Percentiles rank a stretch among this genome's conserved stretches.
These are phyloP conservation scores for Aspergillus baeticus DNA, from an alignment of 495 filamentous ascomycete species.

Conservation along the genomic window DNA sequence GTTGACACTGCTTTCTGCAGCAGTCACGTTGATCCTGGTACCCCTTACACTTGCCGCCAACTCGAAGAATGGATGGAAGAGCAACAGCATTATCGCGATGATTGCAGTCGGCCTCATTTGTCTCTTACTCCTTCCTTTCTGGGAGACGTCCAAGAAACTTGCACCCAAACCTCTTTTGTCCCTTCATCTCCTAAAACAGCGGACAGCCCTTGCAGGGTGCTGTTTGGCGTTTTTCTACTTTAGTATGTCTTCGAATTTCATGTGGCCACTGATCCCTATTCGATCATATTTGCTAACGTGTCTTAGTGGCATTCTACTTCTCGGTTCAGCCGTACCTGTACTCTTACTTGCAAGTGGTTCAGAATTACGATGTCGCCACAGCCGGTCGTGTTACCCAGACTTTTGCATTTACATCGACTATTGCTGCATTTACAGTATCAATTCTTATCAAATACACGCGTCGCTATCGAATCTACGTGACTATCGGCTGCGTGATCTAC, in stretches of 20 bases:
- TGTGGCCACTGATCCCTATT: neutral
- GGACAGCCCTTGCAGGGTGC: slow-evolving; percentile 60
- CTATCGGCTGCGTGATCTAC: slow-evolving; percentile 56
- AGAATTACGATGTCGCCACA: slow-evolving; percentile 56
- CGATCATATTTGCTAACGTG: slow-evolving; percentile 24
- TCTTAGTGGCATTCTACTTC: slow-evolving; percentile 61
- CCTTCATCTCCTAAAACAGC: slow-evolving; percentile 58
- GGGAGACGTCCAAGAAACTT: slow-evolving; percentile 56
- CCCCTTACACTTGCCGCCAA: slow-evolving; percentile 57
- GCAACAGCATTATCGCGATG: slow-evolving; percentile 57
- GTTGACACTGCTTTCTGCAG: slow-evolving; percentile 53
- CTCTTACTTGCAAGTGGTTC: slow-evolving; percentile 73
- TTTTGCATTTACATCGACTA: slow-evolving; percentile 68
- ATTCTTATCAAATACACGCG: slow-evolving; percentile 61
- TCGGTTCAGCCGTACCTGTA: slow-evolving; percentile 66
- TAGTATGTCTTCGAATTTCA: slow-evolving; percentile 30
- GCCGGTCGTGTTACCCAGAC: slow-evolving; percentile 68
- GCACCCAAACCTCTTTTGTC: slow-evolving; percentile 59
- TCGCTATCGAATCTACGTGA: slow-evolving; percentile 59
- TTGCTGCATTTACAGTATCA: slow-evolving; percentile 60
- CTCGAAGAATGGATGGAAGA: slow-evolving; percentile 51
- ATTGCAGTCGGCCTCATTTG: slow-evolving; percentile 57
- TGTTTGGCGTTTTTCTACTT: slow-evolving; percentile 62
- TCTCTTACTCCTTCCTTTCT: slow-evolving; percentile 56
- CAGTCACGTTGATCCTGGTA: slow-evolving; percentile 57